Base-by-base conservation (phyloP, 1,284 basidiomycete species). In the Ceratobasidium sp. region DNA sequence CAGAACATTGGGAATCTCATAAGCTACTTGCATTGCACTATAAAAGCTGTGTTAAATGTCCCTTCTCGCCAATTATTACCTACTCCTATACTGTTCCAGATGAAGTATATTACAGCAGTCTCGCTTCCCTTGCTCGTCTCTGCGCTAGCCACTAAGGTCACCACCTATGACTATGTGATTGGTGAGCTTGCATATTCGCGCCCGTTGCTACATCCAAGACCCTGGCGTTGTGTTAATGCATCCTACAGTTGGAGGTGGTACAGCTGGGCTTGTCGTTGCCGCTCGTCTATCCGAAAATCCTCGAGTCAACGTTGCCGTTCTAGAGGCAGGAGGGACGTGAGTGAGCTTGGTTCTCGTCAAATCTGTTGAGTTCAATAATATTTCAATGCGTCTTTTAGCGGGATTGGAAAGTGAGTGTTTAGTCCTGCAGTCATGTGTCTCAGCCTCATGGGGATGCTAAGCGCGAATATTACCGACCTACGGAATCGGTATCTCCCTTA, bases 171-270 rank as follows among this genome's bases (percentile, higher is more conserved):
- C 53, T 71, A 71, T 71, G 69, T 71, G 12, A 58, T 71, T 26
- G 69, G 69, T 58, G 26, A 40, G 69, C n/a, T 20, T 39, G 15
- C 33, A n/a, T 42, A 49, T 9, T 28, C 6, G 12, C n/a, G 13
- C 18, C 18, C 28, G 44, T 53, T 39, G 13, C 9, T 12, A 9
- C 23, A 20, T 3, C 20, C 9, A 15, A 33, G 20, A 53, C 39
- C 10, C 23, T 55, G n/a, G 60, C 18, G 15, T 20, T 77, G 13
- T 51, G 49, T 51, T n/a, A 51, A 51, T 15, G 49, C 42, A 39
- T 88, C 63, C 12, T 26, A 85, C 87, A 77, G 85, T 84, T 7
- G 87, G 87, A 9, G 88, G 87, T 69, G 87, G 88, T 3, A 84
- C 87, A 1, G 84, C 85, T 0, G 87, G 87, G 12, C 81, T 86